These are phyloP conservation scores for Verticillium nonalfalfae DNA, from an alignment of 2,329 filamentous ascomycete species.

Conservation along the genomic window DNA sequence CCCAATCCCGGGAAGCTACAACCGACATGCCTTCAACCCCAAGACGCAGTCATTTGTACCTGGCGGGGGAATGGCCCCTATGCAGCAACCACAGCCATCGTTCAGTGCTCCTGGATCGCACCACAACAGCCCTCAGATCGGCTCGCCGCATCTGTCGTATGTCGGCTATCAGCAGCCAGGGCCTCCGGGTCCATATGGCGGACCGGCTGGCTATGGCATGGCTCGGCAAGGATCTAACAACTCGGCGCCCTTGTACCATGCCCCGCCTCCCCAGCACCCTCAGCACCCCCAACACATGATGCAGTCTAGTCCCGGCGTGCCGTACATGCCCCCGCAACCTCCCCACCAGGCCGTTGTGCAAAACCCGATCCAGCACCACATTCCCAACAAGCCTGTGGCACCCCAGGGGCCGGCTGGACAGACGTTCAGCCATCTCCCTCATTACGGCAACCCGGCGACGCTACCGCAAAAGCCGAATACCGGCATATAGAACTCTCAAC, in stretches of 20 bases:
- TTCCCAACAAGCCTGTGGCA: slow-evolving; percentile 39
- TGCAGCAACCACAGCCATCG: slow-evolving; percentile 39
- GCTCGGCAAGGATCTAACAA: slow-evolving; percentile 49
- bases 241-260: slow-evolving; percentile 45
- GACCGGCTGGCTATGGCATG: slow-evolving; percentile 44
- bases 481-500: slow-evolving; percentile 28
- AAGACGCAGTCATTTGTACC: slow-evolving; percentile 92
- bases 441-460: slow-evolving; percentile 54
- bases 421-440: slow-evolving; percentile 46
- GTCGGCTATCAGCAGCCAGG: slow-evolving; percentile 38
- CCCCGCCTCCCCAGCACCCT: slow-evolving; percentile 19
- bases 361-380: slow-evolving; percentile 31
- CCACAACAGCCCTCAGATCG: slow-evolving; percentile 47
- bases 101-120: slow-evolving; percentile 43
- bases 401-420: slow-evolving; percentile 34
- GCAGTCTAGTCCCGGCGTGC: slow-evolving; percentile 20
- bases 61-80: slow-evolving; percentile 37
- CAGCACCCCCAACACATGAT: slow-evolving; percentile 27
- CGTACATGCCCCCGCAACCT: slow-evolving; percentile 29
- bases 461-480: slow-evolving; percentile 53
- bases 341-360: slow-evolving; percentile 18
- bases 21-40: slow-evolving; percentile 83
- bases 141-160: slow-evolving; percentile 44
- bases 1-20: slow-evolving; percentile 77
- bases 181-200: slow-evolving; percentile 38